Conservation (phyloP, 768 basidiomycete species). For the Mycena polygramma region DNA sequence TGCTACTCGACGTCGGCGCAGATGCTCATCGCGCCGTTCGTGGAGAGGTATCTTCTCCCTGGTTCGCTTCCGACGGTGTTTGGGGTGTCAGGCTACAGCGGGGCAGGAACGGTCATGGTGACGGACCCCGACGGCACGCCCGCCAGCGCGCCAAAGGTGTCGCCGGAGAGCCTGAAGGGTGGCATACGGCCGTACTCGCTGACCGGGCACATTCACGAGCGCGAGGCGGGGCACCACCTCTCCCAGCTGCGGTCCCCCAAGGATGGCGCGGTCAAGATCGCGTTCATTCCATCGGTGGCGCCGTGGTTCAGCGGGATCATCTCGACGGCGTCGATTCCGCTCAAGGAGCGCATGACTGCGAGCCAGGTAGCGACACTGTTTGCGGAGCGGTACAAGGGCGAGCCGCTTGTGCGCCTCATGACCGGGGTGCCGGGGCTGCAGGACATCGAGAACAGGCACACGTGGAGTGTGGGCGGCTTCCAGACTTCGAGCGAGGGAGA, state of each 20-base stretch:
- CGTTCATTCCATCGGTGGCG: conserved; percentile 89
- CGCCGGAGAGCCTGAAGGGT: conserved; percentile 78
- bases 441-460: conserved; percentile 87
- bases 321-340: conserved; percentile 86
- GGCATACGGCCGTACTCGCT: conserved; percentile 89
- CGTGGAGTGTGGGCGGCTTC: conserved; percentile 92
- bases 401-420: conserved; percentile 78
- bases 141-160: conserved; percentile 84
- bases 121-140: conserved; percentile 78
- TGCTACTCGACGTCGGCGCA: conserved; percentile 97
- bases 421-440: conserved; percentile 79
- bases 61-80: conserved; percentile 85
- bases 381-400: conserved; percentile 79
- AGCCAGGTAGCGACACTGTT: conserved; percentile 80
- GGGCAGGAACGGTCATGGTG: conserved; percentile 89
- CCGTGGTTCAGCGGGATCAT: conserved; percentile 99
- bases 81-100: conserved; percentile 94
- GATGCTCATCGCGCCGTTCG: conserved; percentile 90
- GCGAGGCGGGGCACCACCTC: conserved; percentile 91
- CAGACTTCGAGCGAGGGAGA: conserved; percentile 93
- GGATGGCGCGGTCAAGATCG: conserved; percentile 64
- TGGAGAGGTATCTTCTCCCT: conserved; percentile 71
- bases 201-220: conserved; percentile 99
- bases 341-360: conserved; percentile 76
- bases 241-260: conserved; percentile 64